Conservation (phyloP, 169 alveolate species). For the Cryptosporidium ryanae region DNA sequence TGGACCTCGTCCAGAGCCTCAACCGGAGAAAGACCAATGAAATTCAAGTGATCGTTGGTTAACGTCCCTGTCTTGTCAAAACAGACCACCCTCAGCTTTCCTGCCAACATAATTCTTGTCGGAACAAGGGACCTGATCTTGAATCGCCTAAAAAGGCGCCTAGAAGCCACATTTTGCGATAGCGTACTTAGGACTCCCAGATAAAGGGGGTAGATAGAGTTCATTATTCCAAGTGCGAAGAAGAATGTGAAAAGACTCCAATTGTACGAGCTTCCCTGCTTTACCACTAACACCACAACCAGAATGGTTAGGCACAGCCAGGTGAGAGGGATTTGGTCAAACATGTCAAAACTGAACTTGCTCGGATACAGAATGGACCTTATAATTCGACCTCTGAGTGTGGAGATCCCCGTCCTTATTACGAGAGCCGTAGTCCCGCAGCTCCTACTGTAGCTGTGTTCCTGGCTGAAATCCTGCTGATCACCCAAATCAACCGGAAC, state of each 20-base stretch:
- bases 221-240: slow-evolving; percentile 82
- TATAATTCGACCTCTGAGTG: slow-evolving; percentile 91
- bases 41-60: slow-evolving; percentile 92
- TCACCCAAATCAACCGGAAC: slow-evolving; percentile 10
- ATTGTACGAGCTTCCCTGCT: slow-evolving; percentile 82
- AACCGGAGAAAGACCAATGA: slow-evolving; percentile 80
- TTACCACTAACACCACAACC: slow-evolving; percentile 56
- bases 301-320: slow-evolving; percentile 69
- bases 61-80: slow-evolving; percentile 98
- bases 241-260: slow-evolving; percentile 86
- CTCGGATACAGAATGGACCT: slow-evolving; percentile 93
- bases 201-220: slow-evolving; percentile 39
- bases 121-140: slow-evolving; percentile 94
- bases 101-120: slow-evolving; percentile 94
- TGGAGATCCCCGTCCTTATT: slow-evolving; percentile 86
- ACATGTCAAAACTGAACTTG: slow-evolving; percentile 80
- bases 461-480: background rate
- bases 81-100: slow-evolving; percentile 93
- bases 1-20: background rate
- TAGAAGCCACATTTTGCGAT: slow-evolving; percentile 91
- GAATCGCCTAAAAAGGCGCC: slow-evolving; percentile 87
- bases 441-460: background rate
- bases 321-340: slow-evolving; percentile 77
- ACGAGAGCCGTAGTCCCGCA: slow-evolving; percentile 85
- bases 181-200: slow-evolving; percentile 53